Base-by-base conservation (phyloP, 441 rosid species). In the Euphorbia schlechtendalii region DNA sequence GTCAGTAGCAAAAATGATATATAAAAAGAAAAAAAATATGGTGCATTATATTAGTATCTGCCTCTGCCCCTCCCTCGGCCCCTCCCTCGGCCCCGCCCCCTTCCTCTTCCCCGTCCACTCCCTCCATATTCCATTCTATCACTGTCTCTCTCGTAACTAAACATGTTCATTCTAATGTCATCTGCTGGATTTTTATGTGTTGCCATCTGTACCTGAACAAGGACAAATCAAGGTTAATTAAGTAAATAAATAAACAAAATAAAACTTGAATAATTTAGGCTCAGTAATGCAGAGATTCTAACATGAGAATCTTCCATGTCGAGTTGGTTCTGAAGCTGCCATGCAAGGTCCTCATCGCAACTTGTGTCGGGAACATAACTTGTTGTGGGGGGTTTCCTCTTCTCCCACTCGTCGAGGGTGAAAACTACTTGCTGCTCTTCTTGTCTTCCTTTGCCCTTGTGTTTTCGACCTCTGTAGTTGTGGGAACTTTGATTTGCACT, bases 311-410 rank as follows among this genome's bases (percentile, higher is more conserved):
- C 88, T 79, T 83, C 96, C 75, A 85, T 61, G 72, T 90, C 92
- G 56, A 86, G 86, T 78, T 86, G 88, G 69, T 78, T 69, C 78
- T 89, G 97, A 67, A 90, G 90, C 82, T 85, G 82, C 89, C 89
- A 68, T 28, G 96, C 98, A 59, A 92, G 79, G 76, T 86, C 87
- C 77, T 88, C 92, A 73, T 90, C 97, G 4, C 46, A 59, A 38
- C 76, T 86, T 7, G 76, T 80, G 64, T 83, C 81, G 34, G 83
- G 84, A 68, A 71, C 66, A 58, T 68, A 66, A 25, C 66, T 76
- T 71, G 66, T 76, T 71, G 66, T 65, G 51, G 40, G 64, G 66
- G 66, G 76, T 55, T 81, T 85, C 56, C 73, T 74, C 68, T 77
- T 84, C 76, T 86, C 88, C 94, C 94, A 90, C 68, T 92, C 92